Conservation (phyloP, 148 eudicot species). For the Cornus kousa region DNA sequence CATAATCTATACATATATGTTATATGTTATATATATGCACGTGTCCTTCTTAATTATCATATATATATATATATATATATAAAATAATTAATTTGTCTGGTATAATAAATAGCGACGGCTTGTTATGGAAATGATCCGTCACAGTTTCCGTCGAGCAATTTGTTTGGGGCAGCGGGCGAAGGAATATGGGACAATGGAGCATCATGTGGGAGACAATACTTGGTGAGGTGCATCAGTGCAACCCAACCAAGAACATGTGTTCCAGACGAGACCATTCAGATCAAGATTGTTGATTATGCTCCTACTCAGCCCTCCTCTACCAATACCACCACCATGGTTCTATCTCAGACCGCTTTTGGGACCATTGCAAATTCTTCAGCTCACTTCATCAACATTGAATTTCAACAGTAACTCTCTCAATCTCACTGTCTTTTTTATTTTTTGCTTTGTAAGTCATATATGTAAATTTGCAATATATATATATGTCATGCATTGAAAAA, state of each 20-base stretch:
- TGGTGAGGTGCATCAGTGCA: slow-evolving; percentile 54
- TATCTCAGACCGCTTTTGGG: slow-evolving; percentile 35
- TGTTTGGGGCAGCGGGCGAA: slow-evolving; percentile 67
- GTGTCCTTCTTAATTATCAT: no score
- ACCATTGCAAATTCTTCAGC: slow-evolving; percentile 29
- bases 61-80: no score
- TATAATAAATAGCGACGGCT: slow-evolving; percentile 34
- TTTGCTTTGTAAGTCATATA: no score
- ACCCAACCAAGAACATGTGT: slow-evolving; percentile 23
- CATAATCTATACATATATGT: no score
- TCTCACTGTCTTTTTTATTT: neutral
- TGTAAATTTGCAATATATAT: no score
- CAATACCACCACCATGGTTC: slow-evolving; percentile 32
- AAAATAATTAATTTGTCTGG: neutral
- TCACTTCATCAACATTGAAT: slow-evolving; percentile 44
- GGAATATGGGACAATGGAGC: slow-evolving; percentile 75
- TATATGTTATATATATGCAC: no score
- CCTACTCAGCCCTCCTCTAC: slow-evolving; percentile 10
- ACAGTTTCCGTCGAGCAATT: slow-evolving; percentile 53
- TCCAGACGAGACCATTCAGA: slow-evolving; percentile 31
- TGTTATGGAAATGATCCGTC: slow-evolving; percentile 44
- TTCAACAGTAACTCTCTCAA: slow-evolving; percentile 37
- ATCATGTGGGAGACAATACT: slow-evolving; percentile 62
- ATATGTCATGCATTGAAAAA: no score
- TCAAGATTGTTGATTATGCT: slow-evolving; percentile 52